Base-by-base conservation (phyloP, 176 grass and related monocot genomes). In the Oryza australiensis region DNA sequence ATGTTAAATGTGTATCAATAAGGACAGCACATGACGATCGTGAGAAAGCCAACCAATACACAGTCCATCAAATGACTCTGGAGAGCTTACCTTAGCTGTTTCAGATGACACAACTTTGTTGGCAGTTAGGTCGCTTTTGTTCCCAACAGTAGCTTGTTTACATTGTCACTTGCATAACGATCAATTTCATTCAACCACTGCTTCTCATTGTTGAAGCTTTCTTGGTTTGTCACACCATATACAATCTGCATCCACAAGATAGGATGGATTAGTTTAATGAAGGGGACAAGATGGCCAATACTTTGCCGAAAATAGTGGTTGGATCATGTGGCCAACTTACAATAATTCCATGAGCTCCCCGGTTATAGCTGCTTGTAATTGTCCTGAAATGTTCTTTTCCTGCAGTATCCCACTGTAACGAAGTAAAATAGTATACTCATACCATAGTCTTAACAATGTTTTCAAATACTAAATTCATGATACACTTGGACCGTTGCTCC, bases 111-210 rank as follows among this genome's bases (percentile, higher is more conserved):
- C 91, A 73, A 93, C 94, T 76, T 81, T 97, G 48, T 91, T 91
- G 26, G 77, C 94, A n/a, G 89, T 87, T 42, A 97, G 66, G n/a
- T 97, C 94, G 12, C 77, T 79, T 67, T 97, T 97, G 73, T 97
- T 93, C 26, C 94, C 94, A 20, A 97, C 91, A 97, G 89, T 53
- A 97, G 91, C 86, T 97, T 97, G 88, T 93, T 93, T 11, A 97
- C 89, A 20, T 86, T 93, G 42, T 93, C 94, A 42, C 94, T 91
- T 18, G 94, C 94, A 45, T 97, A 97, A 51, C 94, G 88, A 7
- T 93, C 91, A 66, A 97, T 97, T 53, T 97, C 94, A 14, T 91
- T 97, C 43, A 97, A 29, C 94, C 94, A 97, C 69, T 91, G 88
- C 57, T 97, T 97, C 38, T 93, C 90, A 80, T 97, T 93, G 73